Conservation (phyloP, 768 basidiomycete species). For the Leccinellum rugosiceps region DNA sequence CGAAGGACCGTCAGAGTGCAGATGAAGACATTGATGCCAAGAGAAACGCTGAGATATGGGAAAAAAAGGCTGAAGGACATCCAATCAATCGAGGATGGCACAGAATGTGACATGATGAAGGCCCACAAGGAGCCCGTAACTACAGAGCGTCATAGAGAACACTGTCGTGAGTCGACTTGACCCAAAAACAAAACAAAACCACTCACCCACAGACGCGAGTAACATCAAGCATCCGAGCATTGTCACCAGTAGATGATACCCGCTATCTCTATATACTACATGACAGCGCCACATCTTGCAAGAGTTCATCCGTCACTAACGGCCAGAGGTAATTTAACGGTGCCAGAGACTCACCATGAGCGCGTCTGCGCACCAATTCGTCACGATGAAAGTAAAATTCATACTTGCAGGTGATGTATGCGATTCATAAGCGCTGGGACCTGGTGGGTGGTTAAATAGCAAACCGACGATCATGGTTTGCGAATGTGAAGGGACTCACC, state of each 20-base stretch:
- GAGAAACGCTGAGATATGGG: conserved; percentile 33
- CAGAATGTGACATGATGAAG: conserved; percentile 25
- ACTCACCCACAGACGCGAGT: conserved; percentile 24
- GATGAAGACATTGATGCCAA: conserved; percentile 31
- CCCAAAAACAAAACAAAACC: background rate
- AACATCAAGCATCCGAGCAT: conserved; percentile 20
- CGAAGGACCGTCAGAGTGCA: conserved; percentile 32
- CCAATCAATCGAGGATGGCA: conserved; percentile 16
- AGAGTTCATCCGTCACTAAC: background rate
- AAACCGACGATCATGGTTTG: background rate
- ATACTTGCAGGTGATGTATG: conserved; percentile 24
- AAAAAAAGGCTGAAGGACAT: conserved; percentile 32
- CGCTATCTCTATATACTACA: conserved; percentile 31
- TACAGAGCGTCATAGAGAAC: background rate
- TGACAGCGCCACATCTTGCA: conserved; percentile 32
- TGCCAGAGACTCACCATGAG: conserved; percentile 25
- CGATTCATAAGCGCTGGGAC: conserved; percentile 25
- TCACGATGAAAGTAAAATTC: conserved; percentile 26
- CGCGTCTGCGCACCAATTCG: conserved; percentile 30
- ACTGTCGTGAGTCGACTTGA: background rate
- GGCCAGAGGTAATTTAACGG: background rate
- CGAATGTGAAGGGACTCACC: conserved; percentile 11
- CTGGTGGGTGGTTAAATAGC: conserved; percentile 5
- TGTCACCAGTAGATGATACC: conserved; percentile 12
- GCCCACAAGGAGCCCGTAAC: conserved; percentile 31